Base-by-base conservation (phyloP, 78 protist species). In the Planoprotostelium fungivorum region DNA sequence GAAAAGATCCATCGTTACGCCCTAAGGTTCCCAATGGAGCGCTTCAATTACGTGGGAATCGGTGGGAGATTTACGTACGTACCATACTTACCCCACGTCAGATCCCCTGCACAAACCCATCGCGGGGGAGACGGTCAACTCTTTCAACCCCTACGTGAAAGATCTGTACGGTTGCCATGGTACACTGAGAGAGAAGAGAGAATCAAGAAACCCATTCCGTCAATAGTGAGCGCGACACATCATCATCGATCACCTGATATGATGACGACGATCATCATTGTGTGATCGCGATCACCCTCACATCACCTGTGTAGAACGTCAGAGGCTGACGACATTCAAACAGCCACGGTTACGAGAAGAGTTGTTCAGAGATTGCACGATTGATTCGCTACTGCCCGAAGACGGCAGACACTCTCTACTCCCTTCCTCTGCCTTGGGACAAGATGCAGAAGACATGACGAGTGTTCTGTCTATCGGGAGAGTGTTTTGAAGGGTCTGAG, bases 21-120 rank as follows among this genome's bases (percentile, higher is more conserved):
- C 29, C 5, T 85, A 5, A 5, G 87, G 5, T 85, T 85, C 16
- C 87, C 87, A 85, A 85, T 85, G 36, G 87, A 36, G 29, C 36
- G 63, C 63, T 85, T 35, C 87, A 37, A 85, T 35, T 36, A 85
- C 87, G 87, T 85, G 35, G 87, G 73, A 16, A 51, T 51, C 16
- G 73, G 73, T 51, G 73, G 16, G 5, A 25, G 31, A 25, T 51
- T 16, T 16, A 51, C 16, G 73, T 51, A 25, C 16, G 5, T 51
- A 25, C 73, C 73, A 51, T 51, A 16, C 16, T 51, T 51, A 16
- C 5, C 73, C 16, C 73, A 16, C 16, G 5, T 5, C 16, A 51
- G 73, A 51, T 16, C 73, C 73, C 5, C 73, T 16, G 16, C 5
- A 51, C 16, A 5, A 16, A 51, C 73, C 73, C 16, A 51, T 51